These are phyloP conservation scores for Malassezia pachydermatis DNA, from an alignment of 1,284 basidiomycete genomes.

Conservation along the genomic window DNA sequence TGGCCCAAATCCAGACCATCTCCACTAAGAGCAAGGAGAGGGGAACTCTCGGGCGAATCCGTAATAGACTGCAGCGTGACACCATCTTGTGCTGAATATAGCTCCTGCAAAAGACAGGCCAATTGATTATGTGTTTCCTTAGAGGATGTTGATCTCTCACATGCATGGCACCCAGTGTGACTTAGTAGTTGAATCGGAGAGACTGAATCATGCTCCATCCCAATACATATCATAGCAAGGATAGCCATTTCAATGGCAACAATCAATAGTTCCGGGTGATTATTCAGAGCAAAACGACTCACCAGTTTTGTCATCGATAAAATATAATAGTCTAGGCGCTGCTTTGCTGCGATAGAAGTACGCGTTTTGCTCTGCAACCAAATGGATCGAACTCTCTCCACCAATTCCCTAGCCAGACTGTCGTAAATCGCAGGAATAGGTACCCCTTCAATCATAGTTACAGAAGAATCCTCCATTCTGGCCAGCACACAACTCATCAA, in stretches of 20 bases:
- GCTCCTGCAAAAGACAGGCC: neutral
- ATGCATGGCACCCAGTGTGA: neutral
- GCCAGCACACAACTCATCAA: neutral
- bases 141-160: neutral
- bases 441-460: neutral
- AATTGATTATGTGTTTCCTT: neutral
- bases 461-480: neutral
- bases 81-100: neutral
- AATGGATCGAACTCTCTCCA: neutral
- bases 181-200: neutral
- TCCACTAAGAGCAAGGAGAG: slow-evolving; percentile 3
- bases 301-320: slow-evolving; percentile 6
- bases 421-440: slow-evolving; percentile 9
- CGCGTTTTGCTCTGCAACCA: slow-evolving; percentile 6
- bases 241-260: slow-evolving; percentile 10
- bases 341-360: neutral
- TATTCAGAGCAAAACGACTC: slow-evolving; percentile 3
- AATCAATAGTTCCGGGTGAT: slow-evolving; percentile 3
- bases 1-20: slow-evolving; percentile 11
- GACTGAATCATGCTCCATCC: neutral
- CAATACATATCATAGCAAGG: slow-evolving; percentile 8
- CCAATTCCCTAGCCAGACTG: slow-evolving; percentile 5
- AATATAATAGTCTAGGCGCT: slow-evolving; percentile 2
- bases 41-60: slow-evolving; percentile 9
- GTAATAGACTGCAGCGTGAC: slow-evolving; percentile 3